These are phyloP conservation scores for Podospora anserina DNA, from an alignment of 495 filamentous ascomycete species.

Conservation along the genomic window DNA sequence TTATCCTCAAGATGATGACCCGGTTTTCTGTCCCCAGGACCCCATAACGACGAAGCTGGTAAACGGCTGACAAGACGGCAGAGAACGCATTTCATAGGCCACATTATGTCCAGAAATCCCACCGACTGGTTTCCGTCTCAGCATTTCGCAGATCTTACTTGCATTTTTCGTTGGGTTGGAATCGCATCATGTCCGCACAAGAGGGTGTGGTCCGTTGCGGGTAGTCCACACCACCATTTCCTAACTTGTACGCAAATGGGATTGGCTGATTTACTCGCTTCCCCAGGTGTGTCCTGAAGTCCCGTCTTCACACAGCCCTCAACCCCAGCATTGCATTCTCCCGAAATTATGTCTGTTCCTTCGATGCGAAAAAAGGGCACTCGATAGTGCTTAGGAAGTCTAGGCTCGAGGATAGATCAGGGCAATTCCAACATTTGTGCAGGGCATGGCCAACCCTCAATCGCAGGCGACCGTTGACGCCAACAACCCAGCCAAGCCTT, in stretches of 20 bases:
- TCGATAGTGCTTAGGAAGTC: neutral
- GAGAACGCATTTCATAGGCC: no score
- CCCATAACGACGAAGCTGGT: neutral
- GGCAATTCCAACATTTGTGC: neutral
- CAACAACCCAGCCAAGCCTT: neutral
- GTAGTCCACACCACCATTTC: slow-evolving; percentile 10
- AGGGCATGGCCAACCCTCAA: neutral
- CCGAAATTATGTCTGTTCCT: neutral
- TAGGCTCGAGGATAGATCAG: neutral
- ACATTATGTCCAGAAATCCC: neutral
- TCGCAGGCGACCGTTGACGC: neutral
- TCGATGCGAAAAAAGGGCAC: neutral
- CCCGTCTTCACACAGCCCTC: neutral
- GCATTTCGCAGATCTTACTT: slow-evolving; percentile 14
- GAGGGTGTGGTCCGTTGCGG: slow-evolving; percentile 23
- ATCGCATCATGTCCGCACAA: slow-evolving; percentile 6
- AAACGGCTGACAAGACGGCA: neutral
- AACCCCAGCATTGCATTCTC: neutral
- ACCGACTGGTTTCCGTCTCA: slow-evolving; percentile 10
- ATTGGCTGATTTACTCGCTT: slow-evolving; percentile 13
- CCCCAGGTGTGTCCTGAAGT: neutral
- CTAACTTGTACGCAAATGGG: neutral
- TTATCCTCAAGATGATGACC: neutral
- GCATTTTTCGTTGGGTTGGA: neutral
- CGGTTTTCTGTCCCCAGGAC: neutral